Evolutionary conservation across 108 stramenopile genomes (phyloP).

Genomic region (Pseudonitzschia pungens): DNA sequence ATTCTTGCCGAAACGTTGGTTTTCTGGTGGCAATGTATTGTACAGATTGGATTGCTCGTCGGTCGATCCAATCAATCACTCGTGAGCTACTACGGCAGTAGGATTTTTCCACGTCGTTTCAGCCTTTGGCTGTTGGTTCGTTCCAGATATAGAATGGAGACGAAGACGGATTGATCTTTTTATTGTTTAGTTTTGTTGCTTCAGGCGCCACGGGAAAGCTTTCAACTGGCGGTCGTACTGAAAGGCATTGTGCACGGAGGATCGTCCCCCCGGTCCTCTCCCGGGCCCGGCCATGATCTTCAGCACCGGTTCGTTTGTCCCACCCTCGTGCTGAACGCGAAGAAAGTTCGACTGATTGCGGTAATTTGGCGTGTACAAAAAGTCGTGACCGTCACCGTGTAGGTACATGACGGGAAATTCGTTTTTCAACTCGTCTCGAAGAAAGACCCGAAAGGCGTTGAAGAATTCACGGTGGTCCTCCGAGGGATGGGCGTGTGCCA

Average conservation of each 20-base stretch:
- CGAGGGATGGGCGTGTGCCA: conserved; percentile 45
- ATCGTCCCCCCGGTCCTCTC: not conserved
- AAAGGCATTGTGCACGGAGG: conserved; percentile 21
- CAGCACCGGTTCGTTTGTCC: conserved; percentile 27
- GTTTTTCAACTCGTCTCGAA: conserved; percentile 23
- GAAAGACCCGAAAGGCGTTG: conserved; percentile 18
- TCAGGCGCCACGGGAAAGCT: not conserved
- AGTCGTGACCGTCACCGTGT: conserved; percentile 45
- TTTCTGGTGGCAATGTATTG: no score
- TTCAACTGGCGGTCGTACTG: conserved; percentile 27
- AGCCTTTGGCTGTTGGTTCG: not conserved
- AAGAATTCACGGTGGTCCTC: conserved; percentile 37
- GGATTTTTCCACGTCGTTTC: not conserved
- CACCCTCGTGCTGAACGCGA: conserved; percentile 33
- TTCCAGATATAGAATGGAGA: no score
- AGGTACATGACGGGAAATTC: conserved; percentile 43
- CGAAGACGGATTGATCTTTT: no score
- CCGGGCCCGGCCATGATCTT: conserved; percentile 26
- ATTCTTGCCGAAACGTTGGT: no score
- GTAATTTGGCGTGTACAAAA: conserved; percentile 17
- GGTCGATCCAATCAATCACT: no score
- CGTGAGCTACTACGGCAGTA: no score
- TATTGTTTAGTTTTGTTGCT: not conserved
- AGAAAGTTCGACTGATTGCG: conserved; percentile 22
- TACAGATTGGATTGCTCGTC: no score